A percentile compares a stretch with the other conserved stretches of the same genome.
Evolutionary conservation across 441 rosid genomes (phyloP).

Genomic region (Gossypium schwendimanii): DNA sequence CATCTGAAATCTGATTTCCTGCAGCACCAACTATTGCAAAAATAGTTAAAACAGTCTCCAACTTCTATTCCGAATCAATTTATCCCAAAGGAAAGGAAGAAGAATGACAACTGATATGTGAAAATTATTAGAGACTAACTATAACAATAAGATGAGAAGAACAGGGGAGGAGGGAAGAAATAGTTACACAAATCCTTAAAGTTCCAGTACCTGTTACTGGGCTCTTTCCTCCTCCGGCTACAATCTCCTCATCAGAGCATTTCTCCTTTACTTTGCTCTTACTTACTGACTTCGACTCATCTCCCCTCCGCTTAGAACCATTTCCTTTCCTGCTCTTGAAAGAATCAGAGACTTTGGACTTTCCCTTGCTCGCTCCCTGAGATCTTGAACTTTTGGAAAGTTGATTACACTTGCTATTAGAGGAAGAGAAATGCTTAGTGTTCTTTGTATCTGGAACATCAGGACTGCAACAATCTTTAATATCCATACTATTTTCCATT

Average conservation of each 20-base stretch:
- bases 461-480: slow-evolving; percentile 15
- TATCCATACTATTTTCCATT: slow-evolving; percentile 21
- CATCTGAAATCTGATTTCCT: slow-evolving; percentile 37
- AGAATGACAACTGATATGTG: background rate
- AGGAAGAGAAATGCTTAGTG: slow-evolving; percentile 26
- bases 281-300: slow-evolving; percentile 29
- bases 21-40: slow-evolving; percentile 24
- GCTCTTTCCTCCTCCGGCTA: slow-evolving; percentile 27
- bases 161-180: slow-evolving; percentile 8
- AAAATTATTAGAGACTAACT: background rate
- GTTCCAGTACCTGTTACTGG: slow-evolving; percentile 44
- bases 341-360: slow-evolving; percentile 40
- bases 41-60: background rate
- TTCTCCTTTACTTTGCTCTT: slow-evolving; percentile 35
- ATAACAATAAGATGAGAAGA: background rate
- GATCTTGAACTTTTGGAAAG: slow-evolving; percentile 39
- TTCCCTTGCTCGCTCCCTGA: slow-evolving; percentile 37
- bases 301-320: slow-evolving; percentile 29
- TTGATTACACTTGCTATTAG: slow-evolving; percentile 28
- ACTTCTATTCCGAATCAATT: background rate
- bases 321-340: slow-evolving; percentile 36
- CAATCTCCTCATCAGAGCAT: slow-evolving; percentile 25
- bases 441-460: slow-evolving; percentile 27
- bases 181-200: background rate
- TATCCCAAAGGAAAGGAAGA: background rate